Conservation (phyloP, 176 grass and related monocot species). For the Triticum urartu region DNA sequence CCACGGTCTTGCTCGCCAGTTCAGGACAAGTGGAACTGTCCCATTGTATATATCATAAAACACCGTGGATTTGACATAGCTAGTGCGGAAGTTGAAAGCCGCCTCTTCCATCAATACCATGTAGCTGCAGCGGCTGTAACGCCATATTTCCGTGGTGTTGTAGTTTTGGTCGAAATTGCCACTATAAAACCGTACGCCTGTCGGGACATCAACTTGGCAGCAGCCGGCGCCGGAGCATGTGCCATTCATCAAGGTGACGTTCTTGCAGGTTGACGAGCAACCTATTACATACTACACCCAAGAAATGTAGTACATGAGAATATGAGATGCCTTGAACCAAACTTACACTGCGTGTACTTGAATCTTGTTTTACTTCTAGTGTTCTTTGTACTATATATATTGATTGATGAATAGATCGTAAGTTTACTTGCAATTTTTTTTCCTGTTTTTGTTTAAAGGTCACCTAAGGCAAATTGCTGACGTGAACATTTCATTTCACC, state of each 20-base stretch:
- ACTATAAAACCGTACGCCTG: background rate
- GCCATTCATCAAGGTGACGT: background rate
- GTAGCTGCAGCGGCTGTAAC: background rate
- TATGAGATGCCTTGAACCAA: background rate
- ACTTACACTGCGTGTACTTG: background rate
- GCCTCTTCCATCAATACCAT: background rate
- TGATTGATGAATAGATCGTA: no score
- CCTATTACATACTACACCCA: background rate
- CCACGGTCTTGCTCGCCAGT: background rate
- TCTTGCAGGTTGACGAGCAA: background rate
- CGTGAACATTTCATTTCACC: no score
- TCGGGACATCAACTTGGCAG: background rate
- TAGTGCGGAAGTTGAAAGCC: background rate
- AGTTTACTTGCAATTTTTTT: no score
- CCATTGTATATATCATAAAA: background rate
- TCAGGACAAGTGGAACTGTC: background rate
- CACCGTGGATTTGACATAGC: background rate
- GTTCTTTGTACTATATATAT: no score
- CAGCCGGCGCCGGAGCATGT: slow-evolving; percentile 41
- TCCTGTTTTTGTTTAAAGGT: no score
- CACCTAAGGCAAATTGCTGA: no score
- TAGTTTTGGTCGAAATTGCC: background rate
- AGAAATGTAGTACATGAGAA: background rate
- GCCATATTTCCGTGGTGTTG: background rate
- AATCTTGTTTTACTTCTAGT: no score